Conservation (phyloP, 164 flowering plant species). For the Malania oleifera region DNA sequence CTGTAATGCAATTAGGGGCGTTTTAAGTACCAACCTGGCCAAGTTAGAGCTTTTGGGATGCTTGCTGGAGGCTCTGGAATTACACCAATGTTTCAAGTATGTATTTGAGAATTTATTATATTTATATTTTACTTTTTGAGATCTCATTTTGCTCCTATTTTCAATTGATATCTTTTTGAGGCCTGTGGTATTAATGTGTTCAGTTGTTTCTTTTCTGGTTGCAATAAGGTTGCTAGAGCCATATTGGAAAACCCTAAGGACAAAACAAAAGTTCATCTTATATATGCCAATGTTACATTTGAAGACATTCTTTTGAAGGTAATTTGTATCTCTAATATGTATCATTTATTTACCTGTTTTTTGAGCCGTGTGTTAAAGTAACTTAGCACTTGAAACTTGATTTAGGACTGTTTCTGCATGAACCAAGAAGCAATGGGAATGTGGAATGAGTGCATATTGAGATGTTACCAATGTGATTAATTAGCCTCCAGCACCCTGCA, state of each 20-base stretch:
- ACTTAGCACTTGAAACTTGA: no score
- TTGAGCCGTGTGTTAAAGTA: no score
- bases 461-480: no score
- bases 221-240: constrained; percentile 78
- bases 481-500: no score
- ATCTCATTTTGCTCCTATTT: background rate
- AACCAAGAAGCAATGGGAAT: no score
- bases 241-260: constrained; percentile 87
- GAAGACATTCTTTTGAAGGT: constrained; percentile 97
- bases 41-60: constrained; percentile 96
- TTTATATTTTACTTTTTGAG: background rate
- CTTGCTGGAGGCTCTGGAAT: constrained; percentile 99
- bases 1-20: constrained; percentile 56
- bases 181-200: background rate
- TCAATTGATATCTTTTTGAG: background rate
- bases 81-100: constrained; percentile 97
- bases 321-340: constrained; percentile 3
- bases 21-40: constrained; percentile 82
- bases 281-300: constrained; percentile 87
- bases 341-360: no score
- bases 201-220: background rate
- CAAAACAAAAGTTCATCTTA: constrained; percentile 74
- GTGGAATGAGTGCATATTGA: no score
- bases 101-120: background rate
- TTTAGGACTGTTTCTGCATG: no score